Evolutionary conservation across 2,329 filamentous ascomycete species (phyloP).

Genomic region (Cyphellophora europaea): DNA sequence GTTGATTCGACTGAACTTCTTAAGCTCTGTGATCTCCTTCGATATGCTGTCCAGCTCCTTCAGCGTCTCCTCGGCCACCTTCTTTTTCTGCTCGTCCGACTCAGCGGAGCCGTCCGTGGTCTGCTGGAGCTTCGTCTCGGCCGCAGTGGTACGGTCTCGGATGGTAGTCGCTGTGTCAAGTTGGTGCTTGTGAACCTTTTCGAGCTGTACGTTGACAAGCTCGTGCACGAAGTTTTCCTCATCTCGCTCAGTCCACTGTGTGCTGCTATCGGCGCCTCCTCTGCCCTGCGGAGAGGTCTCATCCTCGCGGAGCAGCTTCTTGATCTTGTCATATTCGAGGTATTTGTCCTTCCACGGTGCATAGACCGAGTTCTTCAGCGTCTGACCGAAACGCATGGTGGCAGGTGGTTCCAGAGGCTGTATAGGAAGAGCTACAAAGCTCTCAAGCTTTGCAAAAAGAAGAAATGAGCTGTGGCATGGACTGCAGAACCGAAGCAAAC

Average conservation of each 20-base stretch:
- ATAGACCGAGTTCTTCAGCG: conserved; percentile 70
- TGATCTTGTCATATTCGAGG: conserved; percentile 91
- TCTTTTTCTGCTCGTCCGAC: conserved; percentile 30
- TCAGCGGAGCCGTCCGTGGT: conserved; percentile 26
- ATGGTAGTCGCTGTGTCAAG: conserved; percentile 71
- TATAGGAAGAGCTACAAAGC: neutral
- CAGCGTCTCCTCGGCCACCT: conserved; percentile 60
- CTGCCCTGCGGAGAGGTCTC: conserved; percentile 37
- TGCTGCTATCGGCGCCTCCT: conserved; percentile 43
- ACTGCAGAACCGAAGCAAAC: too few species aligned
- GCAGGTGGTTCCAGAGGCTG: too few species aligned
- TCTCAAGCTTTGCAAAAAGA: neutral
- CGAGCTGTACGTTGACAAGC: conserved; percentile 85
- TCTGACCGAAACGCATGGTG: conserved; percentile 86
- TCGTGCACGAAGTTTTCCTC: conserved; percentile 92
- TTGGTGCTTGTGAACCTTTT: conserved; percentile 90
- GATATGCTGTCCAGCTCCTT: conserved; percentile 78
- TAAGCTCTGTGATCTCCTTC: conserved; percentile 83
- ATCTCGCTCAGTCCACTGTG: conserved; percentile 96
- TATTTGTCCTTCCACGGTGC: conserved; percentile 86
- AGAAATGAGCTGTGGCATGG: neutral
- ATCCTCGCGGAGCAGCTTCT: conserved; percentile 76
- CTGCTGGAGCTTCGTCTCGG: conserved; percentile 55
- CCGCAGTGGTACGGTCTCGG: conserved; percentile 66
- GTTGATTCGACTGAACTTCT: conserved; percentile 92